Evolutionary conservation across 2,329 filamentous ascomycete species (phyloP).

Genomic region (Colletotrichum acutatum): DNA sequence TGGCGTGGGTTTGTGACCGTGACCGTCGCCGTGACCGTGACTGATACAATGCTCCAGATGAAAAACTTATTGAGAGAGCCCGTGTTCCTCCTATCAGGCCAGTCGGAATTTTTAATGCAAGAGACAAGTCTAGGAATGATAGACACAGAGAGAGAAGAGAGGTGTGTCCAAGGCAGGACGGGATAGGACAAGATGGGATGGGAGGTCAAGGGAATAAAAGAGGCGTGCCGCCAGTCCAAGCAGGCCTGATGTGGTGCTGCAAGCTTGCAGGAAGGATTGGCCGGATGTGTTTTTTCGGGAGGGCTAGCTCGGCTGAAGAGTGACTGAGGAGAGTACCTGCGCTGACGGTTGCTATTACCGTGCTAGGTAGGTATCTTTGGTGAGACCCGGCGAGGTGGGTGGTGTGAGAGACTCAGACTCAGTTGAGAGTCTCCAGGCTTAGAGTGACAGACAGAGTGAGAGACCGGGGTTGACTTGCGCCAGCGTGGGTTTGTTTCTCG

Average conservation of each 20-base stretch:
- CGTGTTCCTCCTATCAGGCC: slow-evolving; percentile 4
- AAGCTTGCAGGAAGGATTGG: slow-evolving; percentile 21
- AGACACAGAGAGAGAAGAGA: background rate
- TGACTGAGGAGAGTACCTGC: background rate
- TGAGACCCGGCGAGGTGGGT: slow-evolving; percentile 3
- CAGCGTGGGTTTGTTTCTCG: slow-evolving; percentile 18
- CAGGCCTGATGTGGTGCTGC: slow-evolving; percentile 7
- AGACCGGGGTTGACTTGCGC: slow-evolving; percentile 1
- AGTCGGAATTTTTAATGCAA: slow-evolving; percentile 7
- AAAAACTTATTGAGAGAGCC: background rate
- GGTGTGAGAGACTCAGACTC: slow-evolving; percentile 1
- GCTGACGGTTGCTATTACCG: slow-evolving; percentile 17
- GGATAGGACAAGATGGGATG: background rate
- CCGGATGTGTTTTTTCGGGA: slow-evolving; percentile 18
- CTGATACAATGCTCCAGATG: slow-evolving; percentile 8
- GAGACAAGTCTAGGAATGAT: background rate
- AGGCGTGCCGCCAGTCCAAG: slow-evolving; percentile 15
- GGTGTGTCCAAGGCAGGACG: background rate
- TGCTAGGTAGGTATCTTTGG: slow-evolving; percentile 13
- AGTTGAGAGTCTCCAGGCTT: background rate
- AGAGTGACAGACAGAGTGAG: background rate
- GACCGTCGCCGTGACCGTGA: slow-evolving; percentile 6
- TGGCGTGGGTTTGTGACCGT: slow-evolving; percentile 11
- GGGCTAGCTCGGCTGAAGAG: slow-evolving; percentile 23
- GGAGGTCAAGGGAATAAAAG: background rate